These are phyloP conservation scores for Lyophyllum shimeji DNA, from an alignment of 768 basidiomycete species.

Conservation along the genomic window DNA sequence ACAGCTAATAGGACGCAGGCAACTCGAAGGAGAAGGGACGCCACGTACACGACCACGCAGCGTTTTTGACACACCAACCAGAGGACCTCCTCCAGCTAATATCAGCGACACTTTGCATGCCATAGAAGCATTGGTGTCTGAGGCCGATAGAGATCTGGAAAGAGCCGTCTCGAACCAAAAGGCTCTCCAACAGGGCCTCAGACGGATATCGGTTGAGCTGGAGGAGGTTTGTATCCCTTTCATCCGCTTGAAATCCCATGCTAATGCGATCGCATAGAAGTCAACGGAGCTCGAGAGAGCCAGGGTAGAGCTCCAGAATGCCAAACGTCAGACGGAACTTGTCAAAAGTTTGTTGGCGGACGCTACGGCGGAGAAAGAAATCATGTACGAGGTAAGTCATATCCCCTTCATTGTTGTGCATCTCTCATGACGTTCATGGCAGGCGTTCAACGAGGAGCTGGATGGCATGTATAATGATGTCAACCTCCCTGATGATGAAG, in stretches of 20 bases:
- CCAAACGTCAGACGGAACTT: conserved; percentile 74
- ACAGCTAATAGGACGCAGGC: conserved; percentile 62
- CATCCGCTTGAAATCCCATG: not conserved
- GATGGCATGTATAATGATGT: conserved; percentile 89
- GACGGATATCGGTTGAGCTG: conserved; percentile 47
- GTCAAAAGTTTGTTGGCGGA: conserved; percentile 78
- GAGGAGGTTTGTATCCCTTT: conserved; percentile 49
- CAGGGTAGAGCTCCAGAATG: conserved; percentile 63
- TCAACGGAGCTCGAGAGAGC: conserved; percentile 60
- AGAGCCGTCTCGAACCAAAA: conserved; percentile 56
- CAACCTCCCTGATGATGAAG: conserved; percentile 79
- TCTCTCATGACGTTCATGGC: conserved; percentile 1
- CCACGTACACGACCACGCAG: conserved; percentile 48
- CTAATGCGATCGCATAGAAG: conserved; percentile 38
- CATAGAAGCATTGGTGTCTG: conserved; percentile 53
- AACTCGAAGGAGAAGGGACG: conserved; percentile 42
- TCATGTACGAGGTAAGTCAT: conserved; percentile 79
- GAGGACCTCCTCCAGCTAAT: conserved; percentile 21
- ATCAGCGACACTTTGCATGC: conserved; percentile 38
- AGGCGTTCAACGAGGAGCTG: conserved; percentile 95
- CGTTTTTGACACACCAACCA: conserved; percentile 32
- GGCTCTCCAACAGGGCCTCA: conserved; percentile 49
- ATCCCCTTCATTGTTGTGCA: not conserved
- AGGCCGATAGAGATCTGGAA: conserved; percentile 57
- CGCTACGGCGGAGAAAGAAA: conserved; percentile 83